Evolutionary conservation across 805 yeast genomes (phyloP), one percentile per base, ranked within the genome.

Genomic region (Spathaspora arborariae): DNA sequence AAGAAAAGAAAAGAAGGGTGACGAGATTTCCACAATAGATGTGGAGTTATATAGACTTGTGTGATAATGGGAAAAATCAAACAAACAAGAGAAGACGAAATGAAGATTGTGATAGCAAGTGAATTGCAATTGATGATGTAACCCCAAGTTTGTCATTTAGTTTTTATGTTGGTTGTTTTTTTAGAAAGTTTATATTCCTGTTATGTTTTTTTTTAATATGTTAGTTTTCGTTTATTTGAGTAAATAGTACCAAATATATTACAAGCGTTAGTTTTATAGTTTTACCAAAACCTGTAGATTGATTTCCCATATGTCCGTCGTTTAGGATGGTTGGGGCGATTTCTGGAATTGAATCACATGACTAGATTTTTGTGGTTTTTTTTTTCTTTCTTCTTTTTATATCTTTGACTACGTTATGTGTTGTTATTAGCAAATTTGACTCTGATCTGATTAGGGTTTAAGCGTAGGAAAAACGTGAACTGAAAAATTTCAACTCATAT

Each of bases 401-500:
- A 22, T 6, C 24, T 22, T 22, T 22, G n/a, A n/a, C n/a, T n/a
- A n/a, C n/a, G n/a, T n/a, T n/a, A n/a, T n/a, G n/a, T n/a, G n/a
- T n/a, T n/a, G n/a, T n/a, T n/a, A n/a, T n/a, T n/a, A n/a, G 26
- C 26, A 22, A 22, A 22, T 27, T 27, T 27, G 33, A 27, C 33
- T 27, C 33, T 27, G 33, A n/a, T 27, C n/a, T 27, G 33, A 27
- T 7, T 27, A 27, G 33, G n/a, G n/a, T n/a, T n/a, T n/a, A n/a
- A n/a, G n/a, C n/a, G n/a, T n/a, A n/a, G n/a, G n/a, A n/a, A 27
- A 27, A 27, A 27, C 33, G 33, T 27, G 33, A 27, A 27, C 24
- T 27, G 44, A 15, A 41, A 41, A 41, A 41, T 26, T 41, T 26
- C 22, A 19, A 7, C 16, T 16, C 19, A 20, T 36, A 36, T 36